These are phyloP conservation scores for Bigelowiella natans DNA, from an alignment of 78 protist genomes.

Conservation along the genomic window DNA sequence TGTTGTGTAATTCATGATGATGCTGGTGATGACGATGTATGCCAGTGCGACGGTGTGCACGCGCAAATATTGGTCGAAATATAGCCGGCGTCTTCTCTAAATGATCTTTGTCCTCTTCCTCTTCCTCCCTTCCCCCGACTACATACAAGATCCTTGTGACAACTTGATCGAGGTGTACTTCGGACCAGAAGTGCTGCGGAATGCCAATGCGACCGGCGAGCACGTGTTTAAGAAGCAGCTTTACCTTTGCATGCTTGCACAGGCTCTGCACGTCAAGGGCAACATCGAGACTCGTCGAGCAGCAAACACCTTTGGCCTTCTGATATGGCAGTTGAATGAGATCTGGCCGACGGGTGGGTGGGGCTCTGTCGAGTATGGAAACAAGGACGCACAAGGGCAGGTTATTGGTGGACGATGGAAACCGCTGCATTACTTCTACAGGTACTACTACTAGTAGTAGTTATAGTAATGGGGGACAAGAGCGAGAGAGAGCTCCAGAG, in stretches of 20 bases:
- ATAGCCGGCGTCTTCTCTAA: too few species aligned
- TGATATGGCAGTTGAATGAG: conserved; percentile 42
- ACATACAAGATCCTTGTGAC: conserved; percentile 42
- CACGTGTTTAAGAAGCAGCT: conserved; percentile 16
- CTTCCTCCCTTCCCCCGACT: too few species aligned
- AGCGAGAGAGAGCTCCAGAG: too few species aligned
- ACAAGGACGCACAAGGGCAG: conserved; percentile 6
- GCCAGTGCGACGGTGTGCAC: too few species aligned
- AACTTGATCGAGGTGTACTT: not conserved
- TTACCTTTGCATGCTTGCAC: conserved; percentile 31
- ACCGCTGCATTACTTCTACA: conserved; percentile 8
- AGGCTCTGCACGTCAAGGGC: conserved; percentile 22
- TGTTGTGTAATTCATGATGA: too few species aligned
- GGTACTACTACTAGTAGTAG: not conserved
- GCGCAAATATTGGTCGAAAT: too few species aligned
- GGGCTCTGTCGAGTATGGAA: conserved; percentile 43
- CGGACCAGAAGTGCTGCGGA: not conserved
- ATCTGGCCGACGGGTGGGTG: conserved; percentile 58
- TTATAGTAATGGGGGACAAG: too few species aligned
- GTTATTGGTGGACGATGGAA: conserved; percentile 46
- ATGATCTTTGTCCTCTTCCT: too few species aligned
- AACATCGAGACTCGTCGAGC: conserved; percentile 19
- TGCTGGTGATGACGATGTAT: too few species aligned
- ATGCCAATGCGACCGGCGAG: conserved; percentile 11
- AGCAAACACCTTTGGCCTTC: conserved; percentile 17